Conservation (phyloP, 108 stramenopile species). For the Stephanodiscus triporus region DNA sequence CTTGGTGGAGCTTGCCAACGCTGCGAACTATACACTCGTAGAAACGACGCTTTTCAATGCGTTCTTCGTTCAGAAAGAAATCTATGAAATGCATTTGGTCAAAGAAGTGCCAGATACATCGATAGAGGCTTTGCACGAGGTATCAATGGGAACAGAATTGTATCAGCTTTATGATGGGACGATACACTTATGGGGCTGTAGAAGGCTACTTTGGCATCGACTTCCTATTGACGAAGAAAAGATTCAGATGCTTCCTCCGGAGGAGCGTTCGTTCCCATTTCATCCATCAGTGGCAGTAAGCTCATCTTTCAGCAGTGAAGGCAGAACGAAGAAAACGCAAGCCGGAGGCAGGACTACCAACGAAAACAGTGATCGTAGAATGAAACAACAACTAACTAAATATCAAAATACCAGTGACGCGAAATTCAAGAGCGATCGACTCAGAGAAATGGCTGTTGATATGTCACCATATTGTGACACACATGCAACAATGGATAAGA, state of each 20-base stretch:
- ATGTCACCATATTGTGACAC: slow-evolving; percentile 55
- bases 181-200: slow-evolving; percentile 72
- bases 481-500: not conserved
- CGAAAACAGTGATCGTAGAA: not conserved
- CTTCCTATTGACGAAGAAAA: slow-evolving; percentile 62
- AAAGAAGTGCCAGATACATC: slow-evolving; percentile 61
- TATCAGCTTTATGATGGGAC: slow-evolving; percentile 90
- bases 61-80: slow-evolving; percentile 58
- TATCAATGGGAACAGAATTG: slow-evolving; percentile 71
- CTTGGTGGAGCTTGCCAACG: slow-evolving; percentile 65
- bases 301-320: slow-evolving; percentile 5
- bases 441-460: slow-evolving; percentile 42
- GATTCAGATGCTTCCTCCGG: slow-evolving; percentile 60
- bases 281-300: slow-evolving; percentile 29
- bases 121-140: slow-evolving; percentile 71
- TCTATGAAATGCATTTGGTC: slow-evolving; percentile 42
- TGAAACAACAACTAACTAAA: not conserved
- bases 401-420: not conserved
- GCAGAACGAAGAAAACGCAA: not conserved
- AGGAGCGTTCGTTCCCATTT: slow-evolving; percentile 21
- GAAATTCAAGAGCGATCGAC: slow-evolving; percentile 4
- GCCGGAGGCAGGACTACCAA: not conserved
- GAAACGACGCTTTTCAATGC: slow-evolving; percentile 85
- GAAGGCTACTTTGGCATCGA: slow-evolving; percentile 66
- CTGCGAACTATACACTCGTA: slow-evolving; percentile 58